A percentile compares a stretch with the other conserved stretches of the same genome.
These are phyloP conservation scores for Crotalaria pallida DNA, from an alignment of 306 rosid species.

Conservation along the genomic window DNA sequence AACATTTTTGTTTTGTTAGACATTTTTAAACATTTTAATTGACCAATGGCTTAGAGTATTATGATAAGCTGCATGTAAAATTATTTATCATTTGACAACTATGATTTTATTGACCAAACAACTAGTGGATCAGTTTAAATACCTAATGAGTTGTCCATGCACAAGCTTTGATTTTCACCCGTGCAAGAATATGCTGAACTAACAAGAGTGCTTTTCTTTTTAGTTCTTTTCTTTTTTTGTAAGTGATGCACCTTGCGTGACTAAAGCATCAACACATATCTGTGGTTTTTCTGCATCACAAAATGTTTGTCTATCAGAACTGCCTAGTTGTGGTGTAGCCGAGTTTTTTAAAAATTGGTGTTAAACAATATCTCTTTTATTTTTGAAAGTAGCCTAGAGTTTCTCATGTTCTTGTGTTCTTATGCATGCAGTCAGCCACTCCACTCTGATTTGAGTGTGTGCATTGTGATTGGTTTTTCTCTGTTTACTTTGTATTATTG, in stretches of 20 bases:
- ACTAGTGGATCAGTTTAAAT: slow-evolving; percentile 16
- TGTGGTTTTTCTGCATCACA: slow-evolving; percentile 30
- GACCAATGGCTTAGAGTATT: slow-evolving; percentile 4
- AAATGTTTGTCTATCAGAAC: slow-evolving; percentile 18
- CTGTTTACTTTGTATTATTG: too few relatives aligned
- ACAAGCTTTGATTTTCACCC: slow-evolving; percentile 22
- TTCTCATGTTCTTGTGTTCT: too few relatives aligned
- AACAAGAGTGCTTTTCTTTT: slow-evolving; percentile 33
- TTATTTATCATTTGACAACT: slow-evolving; percentile 12
- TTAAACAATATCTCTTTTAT: too few relatives aligned
- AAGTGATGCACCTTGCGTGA: slow-evolving; percentile 34
- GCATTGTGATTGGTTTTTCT: too few relatives aligned
- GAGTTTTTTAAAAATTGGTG: too few relatives aligned
- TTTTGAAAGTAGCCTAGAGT: too few relatives aligned
- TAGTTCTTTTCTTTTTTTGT: slow-evolving; percentile 64
- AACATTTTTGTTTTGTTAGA: too few relatives aligned
- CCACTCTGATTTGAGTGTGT: too few relatives aligned
- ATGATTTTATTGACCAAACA: not conserved
- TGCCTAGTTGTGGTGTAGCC: slow-evolving; percentile 19
- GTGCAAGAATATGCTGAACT: slow-evolving; percentile 30
- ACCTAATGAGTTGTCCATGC: slow-evolving; percentile 43
- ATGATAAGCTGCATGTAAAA: slow-evolving; percentile 10
- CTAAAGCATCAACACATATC: slow-evolving; percentile 50
- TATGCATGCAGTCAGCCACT: too few relatives aligned
- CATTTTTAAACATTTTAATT: too few relatives aligned